phyloP scores from a whole-genome alignment of 306 rosid genomes.

The Inga oerstediana region DNA sequence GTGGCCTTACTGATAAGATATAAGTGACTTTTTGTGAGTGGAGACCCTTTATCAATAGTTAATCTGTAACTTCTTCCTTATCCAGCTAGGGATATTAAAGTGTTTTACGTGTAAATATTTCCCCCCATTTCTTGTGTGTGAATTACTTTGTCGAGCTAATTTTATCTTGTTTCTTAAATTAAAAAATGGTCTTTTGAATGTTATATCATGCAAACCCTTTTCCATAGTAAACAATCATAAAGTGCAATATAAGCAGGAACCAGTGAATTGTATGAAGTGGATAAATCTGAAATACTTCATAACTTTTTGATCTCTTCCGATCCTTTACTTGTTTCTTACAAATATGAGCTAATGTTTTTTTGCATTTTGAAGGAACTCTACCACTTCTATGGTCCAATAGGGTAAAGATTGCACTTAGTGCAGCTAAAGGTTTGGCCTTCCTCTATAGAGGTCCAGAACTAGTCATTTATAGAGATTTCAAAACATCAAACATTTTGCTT shows the following conservation, averaged over 20 bases:
- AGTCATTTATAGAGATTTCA: constrained; percentile 93
- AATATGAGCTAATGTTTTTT: constrained; percentile 44
- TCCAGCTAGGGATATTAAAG: background rate
- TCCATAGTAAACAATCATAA: background rate
- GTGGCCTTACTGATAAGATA: background rate
- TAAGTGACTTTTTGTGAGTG: background rate
- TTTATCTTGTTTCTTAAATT: constrained; percentile 15
- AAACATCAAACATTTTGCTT: constrained; percentile 96
- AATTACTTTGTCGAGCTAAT: background rate
- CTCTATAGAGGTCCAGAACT: constrained; percentile 93
- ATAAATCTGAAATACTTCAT: constrained; percentile 12
- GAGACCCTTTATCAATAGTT: constrained; percentile 19
- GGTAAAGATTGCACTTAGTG: constrained; percentile 91
- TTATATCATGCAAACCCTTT: background rate
- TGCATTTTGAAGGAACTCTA: constrained; percentile 77
- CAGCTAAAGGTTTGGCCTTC: constrained; percentile 96
- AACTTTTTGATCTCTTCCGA: constrained; percentile 6
- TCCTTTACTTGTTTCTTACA: constrained; percentile 26
- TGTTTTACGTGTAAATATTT: background rate
- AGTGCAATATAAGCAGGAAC: background rate
- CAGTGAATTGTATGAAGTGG: constrained; percentile 6
- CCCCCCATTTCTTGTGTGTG: background rate
- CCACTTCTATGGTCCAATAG: constrained; percentile 97
- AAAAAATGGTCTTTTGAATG: background rate
- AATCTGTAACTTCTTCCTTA: background rate